Conservation (phyloP, 257 asterid genomes). For the Verbascum thapsus region DNA sequence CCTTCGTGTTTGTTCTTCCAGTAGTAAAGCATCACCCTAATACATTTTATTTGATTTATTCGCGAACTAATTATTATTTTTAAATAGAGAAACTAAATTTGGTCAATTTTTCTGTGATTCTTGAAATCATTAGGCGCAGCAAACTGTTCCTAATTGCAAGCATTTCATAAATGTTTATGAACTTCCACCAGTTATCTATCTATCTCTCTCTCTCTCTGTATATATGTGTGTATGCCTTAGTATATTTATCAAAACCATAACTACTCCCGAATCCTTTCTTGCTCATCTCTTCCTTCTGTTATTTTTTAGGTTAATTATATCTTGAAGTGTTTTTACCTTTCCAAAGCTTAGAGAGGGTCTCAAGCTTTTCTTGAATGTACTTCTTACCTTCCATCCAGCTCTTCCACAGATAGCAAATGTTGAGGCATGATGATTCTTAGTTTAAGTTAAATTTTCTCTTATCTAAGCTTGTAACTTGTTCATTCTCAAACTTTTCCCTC, state of each 20-base stretch:
- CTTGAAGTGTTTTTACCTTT: background rate
- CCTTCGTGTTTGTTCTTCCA: background rate
- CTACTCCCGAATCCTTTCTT: background rate
- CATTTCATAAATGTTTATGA: no score
- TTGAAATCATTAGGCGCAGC: background rate
- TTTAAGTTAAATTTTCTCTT: background rate
- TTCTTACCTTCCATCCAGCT: background rate
- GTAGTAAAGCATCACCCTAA: conserved; percentile 2
- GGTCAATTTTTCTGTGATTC: no score
- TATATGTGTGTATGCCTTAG: no score
- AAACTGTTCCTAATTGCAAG: no score
- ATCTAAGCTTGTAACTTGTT: no score
- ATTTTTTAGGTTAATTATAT: background rate
- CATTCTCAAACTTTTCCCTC: background rate
- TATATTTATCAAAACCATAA: background rate
- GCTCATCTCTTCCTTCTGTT: background rate
- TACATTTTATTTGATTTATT: conserved; percentile 3
- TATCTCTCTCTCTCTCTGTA: background rate
- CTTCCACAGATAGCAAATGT: background rate
- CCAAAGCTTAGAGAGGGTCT: background rate
- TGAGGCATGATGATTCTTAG: background rate
- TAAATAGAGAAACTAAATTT: no score
- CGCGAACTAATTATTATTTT: no score
- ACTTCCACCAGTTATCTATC: no score
- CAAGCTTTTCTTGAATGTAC: background rate